Conservation (phyloP, 208 protist genomes). For the Perkinsela sp. region DNA sequence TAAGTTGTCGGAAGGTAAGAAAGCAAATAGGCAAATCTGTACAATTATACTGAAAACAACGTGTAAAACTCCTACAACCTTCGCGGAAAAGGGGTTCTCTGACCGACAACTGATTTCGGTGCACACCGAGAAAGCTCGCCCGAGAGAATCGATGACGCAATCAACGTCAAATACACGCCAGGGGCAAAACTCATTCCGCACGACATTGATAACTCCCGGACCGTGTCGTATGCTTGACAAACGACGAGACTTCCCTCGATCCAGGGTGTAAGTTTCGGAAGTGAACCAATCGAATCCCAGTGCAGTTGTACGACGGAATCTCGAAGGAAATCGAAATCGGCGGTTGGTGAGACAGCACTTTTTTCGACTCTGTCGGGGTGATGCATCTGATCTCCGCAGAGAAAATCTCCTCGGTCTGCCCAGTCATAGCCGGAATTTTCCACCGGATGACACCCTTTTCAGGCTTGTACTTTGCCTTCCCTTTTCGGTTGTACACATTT, state of each 20-base stretch:
- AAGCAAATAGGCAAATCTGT: neutral
- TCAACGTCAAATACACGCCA: too few relatives aligned
- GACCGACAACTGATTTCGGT: too few relatives aligned
- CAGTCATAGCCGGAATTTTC: neutral
- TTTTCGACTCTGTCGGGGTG: neutral
- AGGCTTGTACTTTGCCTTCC: neutral
- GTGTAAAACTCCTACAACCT: neutral
- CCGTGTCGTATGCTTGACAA: neutral
- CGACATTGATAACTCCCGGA: neutral
- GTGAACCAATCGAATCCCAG: neutral
- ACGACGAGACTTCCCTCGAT: neutral
- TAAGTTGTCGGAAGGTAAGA: conserved; percentile 18
- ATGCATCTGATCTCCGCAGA: neutral
- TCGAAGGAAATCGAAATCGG: neutral
- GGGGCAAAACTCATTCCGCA: neutral
- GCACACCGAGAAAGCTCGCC: too few relatives aligned
- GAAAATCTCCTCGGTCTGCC: neutral
- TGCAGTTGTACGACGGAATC: neutral
- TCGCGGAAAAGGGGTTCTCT: too few relatives aligned
- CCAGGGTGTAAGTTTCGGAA: neutral
- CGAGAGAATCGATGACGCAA: too few relatives aligned
- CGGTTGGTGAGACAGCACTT: neutral
- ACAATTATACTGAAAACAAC: neutral
- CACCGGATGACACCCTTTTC: neutral
- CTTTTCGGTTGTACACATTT: neutral